Evolutionary conservation across 2,329 filamentous ascomycete species (phyloP), one percentile per base, ranked within the genome.

Genomic region (Samsoniella hepiali): DNA sequence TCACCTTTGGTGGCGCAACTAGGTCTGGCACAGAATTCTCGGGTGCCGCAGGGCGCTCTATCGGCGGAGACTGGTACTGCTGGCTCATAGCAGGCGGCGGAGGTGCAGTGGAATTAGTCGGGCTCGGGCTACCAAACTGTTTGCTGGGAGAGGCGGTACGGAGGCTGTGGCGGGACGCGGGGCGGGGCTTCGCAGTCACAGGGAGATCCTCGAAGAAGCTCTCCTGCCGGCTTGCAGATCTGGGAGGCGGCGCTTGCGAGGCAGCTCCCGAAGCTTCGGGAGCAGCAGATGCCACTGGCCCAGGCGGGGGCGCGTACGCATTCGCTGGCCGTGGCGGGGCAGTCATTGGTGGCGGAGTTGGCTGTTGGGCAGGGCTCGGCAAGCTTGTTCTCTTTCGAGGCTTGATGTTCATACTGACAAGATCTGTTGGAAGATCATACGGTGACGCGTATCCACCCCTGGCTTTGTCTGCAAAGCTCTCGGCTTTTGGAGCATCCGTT

Each of bases 391-490:
- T 81, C 79, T 90, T 88, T 74, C 87, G 82, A 70, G 89, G 87
- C 68, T 89, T 90, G 34, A 90, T 84, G 17, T 71, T 65, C 5
- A 69, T 72, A 32, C 67, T 71, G 44, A 78, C 68, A 36, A 99
- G 84, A 62, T 97, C 94, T 76, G 95, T 91, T 4, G 95, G 95
- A 27, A 99, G 81, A 77, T 99, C 96, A 70, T 97, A 99, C 0
- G 95, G 95, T 27, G 94, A 98, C 56, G 89, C 84, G 73, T 99
- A 99, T 8, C 94, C 93, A 63, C 91, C 91, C 76, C 96, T 98
- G 3, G 91, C 81, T 75, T 96, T 96, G 74, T 94, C 90, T 6
- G 85, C 91, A 75, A 97, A 99, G 75, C 94, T 98, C 73, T 96
- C 87, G 1, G 86, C 81, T 75, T 87, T 87, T 36, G 76, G 75